Evolutionary conservation across 768 basidiomycete species (phyloP), one percentile per base, ranked within the genome.

Genomic region (Cystoderma amianthinum): DNA sequence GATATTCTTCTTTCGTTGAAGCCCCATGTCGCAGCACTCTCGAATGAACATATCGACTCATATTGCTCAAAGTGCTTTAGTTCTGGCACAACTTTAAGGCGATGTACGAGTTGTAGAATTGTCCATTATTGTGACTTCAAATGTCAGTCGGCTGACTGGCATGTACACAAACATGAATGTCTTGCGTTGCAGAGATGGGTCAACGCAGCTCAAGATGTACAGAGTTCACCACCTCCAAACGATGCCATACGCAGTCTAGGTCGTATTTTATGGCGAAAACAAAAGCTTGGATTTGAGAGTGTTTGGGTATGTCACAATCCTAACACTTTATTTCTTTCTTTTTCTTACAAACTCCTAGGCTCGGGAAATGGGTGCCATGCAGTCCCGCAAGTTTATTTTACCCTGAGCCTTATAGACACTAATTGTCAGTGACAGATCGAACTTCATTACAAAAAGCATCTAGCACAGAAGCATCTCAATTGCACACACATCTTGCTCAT

Each of bases 191-290:
- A 69, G 41, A 63, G 60, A 40, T 83, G 81, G 84, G 65, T 64
- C 1, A 56, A 67, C 20, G 51, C 64, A 12, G 76, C 76, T 4
- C 25, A 28, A 28, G 7, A 28, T 7, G 25, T 28, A 71, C 75
- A 32, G n/a, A 35, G 21, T 13, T 34, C 39, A 28, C 39, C 32
- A 10, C 36, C 33, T 4, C 89, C 92, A 0, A 80, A 72, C 22
- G 92, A 95, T 44, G 86, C 85, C 1, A 70, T 95, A 7, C 64
- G 94, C 38, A 85, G 82, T 47, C 62, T 97, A 11, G 90, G 77
- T 0, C 74, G 91, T 32, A 68, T 94, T 13, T 51, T 91, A 20
- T 88, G 84, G 83, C 64, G 52, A 19, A 73, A 68, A 40, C 71
- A 74, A 55, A 77, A 74, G 45, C 62, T 72, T 25, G 80, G 83